A percentile compares a stretch with the other conserved stretches of the same genome.
These are phyloP conservation scores for Malus hybrid DNA, from an alignment of 331 rosid genomes.

Conservation along the genomic window DNA sequence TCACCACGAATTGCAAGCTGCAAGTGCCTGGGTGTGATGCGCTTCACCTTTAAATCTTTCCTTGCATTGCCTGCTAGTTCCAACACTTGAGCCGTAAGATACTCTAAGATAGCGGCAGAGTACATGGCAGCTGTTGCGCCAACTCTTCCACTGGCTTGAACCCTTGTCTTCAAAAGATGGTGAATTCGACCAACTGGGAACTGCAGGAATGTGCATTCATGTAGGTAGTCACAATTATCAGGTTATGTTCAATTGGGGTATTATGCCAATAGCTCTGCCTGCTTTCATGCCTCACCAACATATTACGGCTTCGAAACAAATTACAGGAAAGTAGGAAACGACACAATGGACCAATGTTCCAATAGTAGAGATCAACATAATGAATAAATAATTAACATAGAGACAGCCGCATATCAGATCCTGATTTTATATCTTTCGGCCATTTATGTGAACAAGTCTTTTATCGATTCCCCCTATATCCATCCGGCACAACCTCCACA, in stretches of 20 bases:
- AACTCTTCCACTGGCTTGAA: constrained; percentile 18
- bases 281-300: background rate
- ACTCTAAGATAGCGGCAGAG: constrained; percentile 34
- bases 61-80: constrained; percentile 64
- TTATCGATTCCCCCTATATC: background rate
- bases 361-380: background rate
- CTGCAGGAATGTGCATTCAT: background rate
- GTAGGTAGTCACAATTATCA: background rate
- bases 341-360: background rate
- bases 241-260: background rate
- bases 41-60: constrained; percentile 58
- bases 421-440: background rate
- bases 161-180: constrained; percentile 22
- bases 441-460: background rate
- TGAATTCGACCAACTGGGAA: constrained; percentile 27
- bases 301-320: background rate
- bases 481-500: background rate
- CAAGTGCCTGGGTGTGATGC: constrained; percentile 23
- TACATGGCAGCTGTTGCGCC: constrained; percentile 25
- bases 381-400: too few species aligned
- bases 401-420: background rate
- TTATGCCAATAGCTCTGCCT: background rate
- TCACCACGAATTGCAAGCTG: constrained; percentile 27
- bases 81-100: constrained; percentile 50
- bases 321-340: background rate